Conservation (phyloP, 2,329 filamentous ascomycete species). For the Geoglossum cookeanum region DNA sequence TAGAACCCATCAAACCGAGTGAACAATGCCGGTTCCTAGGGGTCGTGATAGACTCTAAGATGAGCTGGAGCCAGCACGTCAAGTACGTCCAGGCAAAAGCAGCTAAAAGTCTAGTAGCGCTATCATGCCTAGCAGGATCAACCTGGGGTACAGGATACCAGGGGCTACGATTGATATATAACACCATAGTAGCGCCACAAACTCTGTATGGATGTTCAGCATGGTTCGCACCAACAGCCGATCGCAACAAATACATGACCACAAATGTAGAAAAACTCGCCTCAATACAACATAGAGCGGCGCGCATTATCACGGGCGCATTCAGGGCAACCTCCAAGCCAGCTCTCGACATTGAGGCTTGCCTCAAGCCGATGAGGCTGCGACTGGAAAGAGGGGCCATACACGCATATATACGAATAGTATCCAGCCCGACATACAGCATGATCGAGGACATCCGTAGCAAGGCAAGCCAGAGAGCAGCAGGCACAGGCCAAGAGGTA, state of each 20-base stretch:
- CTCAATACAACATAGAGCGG: conserved; percentile 11
- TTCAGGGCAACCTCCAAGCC: conserved; percentile 12
- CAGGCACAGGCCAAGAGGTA: not conserved
- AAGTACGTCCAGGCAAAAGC: conserved; percentile 5
- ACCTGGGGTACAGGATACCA: conserved; percentile 10
- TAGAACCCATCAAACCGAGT: conserved; percentile 5
- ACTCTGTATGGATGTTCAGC: conserved; percentile 16
- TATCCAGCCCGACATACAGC: not conserved
- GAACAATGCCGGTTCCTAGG: conserved; percentile 11
- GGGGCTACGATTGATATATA: conserved; percentile 13
- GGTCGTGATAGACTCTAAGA: conserved; percentile 10
- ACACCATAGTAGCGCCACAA: conserved; percentile 15
- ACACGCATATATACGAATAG: not conserved
- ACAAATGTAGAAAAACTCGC: conserved; percentile 7
- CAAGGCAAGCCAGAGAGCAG: not conserved
- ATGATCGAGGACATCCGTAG: not conserved
- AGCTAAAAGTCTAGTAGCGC: conserved; percentile 8
- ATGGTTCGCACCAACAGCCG: conserved; percentile 10
- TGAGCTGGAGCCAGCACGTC: conserved; percentile 6
- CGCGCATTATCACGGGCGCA: conserved; percentile 13
- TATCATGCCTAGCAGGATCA: conserved; percentile 8
- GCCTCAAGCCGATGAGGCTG: conserved; percentile 5
- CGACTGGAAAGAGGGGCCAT: conserved; percentile 6
- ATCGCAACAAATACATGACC: conserved; percentile 8
- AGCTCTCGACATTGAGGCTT: conserved; percentile 11